phyloP scores from a whole-genome alignment of 2,329 filamentous ascomycete genomes.

The Lasiodiplodia sp. region DNA sequence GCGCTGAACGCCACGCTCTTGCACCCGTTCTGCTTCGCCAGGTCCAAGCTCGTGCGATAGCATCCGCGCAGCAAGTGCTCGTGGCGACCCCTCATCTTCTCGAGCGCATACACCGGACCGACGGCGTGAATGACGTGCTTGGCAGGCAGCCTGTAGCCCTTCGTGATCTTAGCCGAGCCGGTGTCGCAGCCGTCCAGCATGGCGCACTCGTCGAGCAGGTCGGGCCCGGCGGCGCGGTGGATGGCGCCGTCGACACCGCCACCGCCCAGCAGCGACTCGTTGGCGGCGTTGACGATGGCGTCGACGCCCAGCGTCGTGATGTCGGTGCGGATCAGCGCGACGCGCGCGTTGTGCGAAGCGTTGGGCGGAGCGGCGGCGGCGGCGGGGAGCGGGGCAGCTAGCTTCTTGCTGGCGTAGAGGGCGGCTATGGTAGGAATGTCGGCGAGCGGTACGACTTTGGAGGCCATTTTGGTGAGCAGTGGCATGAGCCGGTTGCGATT shows the following conservation, averaged over 20 bases:
- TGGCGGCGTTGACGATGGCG: constrained; percentile 94
- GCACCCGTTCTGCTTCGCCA: constrained; percentile 73
- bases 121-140: constrained; percentile 88
- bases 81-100: constrained; percentile 48
- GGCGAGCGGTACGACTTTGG: constrained; percentile 48
- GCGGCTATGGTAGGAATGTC: constrained; percentile 69
- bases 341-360: constrained; percentile 71
- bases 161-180: constrained; percentile 83
- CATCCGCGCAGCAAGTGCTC: constrained; percentile 63
- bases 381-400: constrained; percentile 52
- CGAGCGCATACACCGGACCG: constrained; percentile 76
- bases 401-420: constrained; percentile 30
- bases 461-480: constrained; percentile 15
- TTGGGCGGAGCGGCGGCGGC: constrained; percentile 42
- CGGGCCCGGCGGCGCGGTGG: constrained; percentile 78
- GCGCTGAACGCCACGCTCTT: constrained; percentile 81
- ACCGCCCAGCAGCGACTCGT: constrained; percentile 77
- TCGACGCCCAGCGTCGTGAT: constrained; percentile 82
- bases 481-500: constrained; percentile 9
- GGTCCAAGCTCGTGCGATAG: constrained; percentile 74
- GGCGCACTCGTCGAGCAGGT: constrained; percentile 74
- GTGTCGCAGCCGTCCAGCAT: constrained; percentile 75
- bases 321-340: constrained; percentile 76
- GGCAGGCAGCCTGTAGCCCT: constrained; percentile 77
- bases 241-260: constrained; percentile 85